These are phyloP conservation scores for Exophiala phaeomuriformis DNA, from an alignment of 2,329 filamentous ascomycete species.

Conservation along the genomic window DNA sequence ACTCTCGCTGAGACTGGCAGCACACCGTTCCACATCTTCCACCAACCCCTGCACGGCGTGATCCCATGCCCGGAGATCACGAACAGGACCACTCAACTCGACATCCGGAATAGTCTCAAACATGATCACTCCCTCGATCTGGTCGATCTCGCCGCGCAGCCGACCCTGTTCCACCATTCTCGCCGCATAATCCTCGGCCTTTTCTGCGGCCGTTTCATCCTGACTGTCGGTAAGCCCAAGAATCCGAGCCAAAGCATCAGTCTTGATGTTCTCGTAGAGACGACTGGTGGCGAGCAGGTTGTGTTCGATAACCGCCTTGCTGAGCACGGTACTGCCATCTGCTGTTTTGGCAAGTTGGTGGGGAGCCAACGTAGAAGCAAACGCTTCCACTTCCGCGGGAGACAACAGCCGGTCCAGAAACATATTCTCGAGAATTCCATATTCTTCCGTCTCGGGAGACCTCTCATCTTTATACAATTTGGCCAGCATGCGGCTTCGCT, in stretches of 20 bases:
- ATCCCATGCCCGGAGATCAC: conserved; percentile 80
- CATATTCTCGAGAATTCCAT: conserved; percentile 91
- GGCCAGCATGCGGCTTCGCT: conserved; percentile 69
- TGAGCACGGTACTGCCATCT: conserved; percentile 86
- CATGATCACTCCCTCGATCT: conserved; percentile 80
- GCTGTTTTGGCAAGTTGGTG: conserved; percentile 87
- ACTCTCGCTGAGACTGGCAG: conserved; percentile 69
- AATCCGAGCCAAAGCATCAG: conserved; percentile 66
- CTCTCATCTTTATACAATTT: conserved; percentile 92
- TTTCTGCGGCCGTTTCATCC: conserved; percentile 50
- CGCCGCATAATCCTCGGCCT: conserved; percentile 84
- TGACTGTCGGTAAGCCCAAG: conserved; percentile 58
- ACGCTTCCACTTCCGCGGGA: conserved; percentile 75
- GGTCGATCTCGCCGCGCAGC: conserved; percentile 81
- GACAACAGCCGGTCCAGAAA: conserved; percentile 81
- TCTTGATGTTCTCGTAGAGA: conserved; percentile 68
- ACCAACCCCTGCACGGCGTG: conserved; percentile 76
- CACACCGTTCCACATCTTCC: conserved; percentile 83
- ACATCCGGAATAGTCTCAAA: conserved; percentile 70
- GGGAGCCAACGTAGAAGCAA: conserved; percentile 69
- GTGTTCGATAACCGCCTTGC: conserved; percentile 90
- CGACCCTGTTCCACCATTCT: conserved; percentile 94
- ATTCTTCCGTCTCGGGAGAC: conserved; percentile 66
- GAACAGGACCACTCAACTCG: conserved; percentile 56
- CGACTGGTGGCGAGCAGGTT: conserved; percentile 81